These are phyloP conservation scores for Candida morakotiae DNA, from an alignment of 805 yeast species.

Conservation along the genomic window DNA sequence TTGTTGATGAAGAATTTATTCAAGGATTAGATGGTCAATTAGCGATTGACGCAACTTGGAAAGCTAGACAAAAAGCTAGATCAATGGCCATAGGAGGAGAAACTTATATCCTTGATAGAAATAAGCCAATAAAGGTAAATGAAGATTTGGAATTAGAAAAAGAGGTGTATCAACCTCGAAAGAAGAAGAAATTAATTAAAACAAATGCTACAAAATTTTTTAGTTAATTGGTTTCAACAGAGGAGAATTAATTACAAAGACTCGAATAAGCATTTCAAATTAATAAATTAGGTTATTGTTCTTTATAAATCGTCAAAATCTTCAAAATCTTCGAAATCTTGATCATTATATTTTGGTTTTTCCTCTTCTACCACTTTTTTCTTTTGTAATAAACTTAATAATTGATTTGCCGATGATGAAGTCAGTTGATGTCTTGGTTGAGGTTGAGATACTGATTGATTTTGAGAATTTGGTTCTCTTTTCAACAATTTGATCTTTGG, in stretches of 20 bases:
- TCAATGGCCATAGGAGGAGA: neutral
- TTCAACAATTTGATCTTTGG: slow-evolving; percentile 22
- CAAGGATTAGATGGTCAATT: neutral
- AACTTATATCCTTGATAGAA: slow-evolving; percentile 1
- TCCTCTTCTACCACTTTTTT: neutral
- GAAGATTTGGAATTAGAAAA: neutral
- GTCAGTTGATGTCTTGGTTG: slow-evolving; percentile 1
- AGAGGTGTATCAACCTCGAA: neutral
- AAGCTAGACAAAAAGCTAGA: neutral
- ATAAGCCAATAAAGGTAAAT: neutral
- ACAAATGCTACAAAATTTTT: slow-evolving; percentile 10
- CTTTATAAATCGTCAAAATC: slow-evolving; percentile 17
- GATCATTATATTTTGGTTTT: slow-evolving; percentile 11
- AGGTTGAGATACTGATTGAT: neutral
- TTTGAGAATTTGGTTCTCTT: slow-evolving; percentile 9
- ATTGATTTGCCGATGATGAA: slow-evolving; percentile 6
- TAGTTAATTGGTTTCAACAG: too few species aligned
- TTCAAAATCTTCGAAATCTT: slow-evolving; percentile 27
- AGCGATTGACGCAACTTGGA: neutral
- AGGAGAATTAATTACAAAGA: too few species aligned
- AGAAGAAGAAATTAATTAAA: slow-evolving; percentile 8
- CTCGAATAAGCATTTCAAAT: too few species aligned
- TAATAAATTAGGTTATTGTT: too few species aligned
- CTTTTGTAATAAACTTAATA: slow-evolving; percentile 7
- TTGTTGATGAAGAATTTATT: neutral